Base-by-base conservation (phyloP, 1,284 basidiomycete species). In the Phellopilus nigrolimitatus region DNA sequence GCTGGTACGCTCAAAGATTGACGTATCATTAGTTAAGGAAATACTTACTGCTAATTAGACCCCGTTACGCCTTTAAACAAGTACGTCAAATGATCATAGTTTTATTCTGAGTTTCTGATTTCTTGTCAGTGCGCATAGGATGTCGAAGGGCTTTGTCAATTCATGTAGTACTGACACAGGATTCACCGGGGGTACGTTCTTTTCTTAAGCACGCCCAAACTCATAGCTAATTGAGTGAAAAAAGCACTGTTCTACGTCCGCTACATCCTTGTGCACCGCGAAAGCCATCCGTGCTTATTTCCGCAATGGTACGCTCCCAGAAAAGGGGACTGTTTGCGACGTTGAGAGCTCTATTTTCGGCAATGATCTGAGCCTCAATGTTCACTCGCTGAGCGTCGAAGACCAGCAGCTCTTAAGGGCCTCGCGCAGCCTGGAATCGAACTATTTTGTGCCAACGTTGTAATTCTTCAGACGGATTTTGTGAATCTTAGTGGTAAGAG, bases 151-250 rank as follows among this genome's bases (percentile, higher is more conserved):
- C 13, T 60, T 62, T 50, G 44, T 43, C 5, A 45, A 51, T 28
- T 56, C 60, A n/a, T 10, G 58, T 60, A 4, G 60, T 60, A 3
- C 51, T 62, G 3, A 56, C 52, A 2, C 59, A 62, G 42, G 55
- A 60, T 33, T 59, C 57, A 12, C 44, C 54, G 6, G 59, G 60
- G 2, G 60, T 60, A 39, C 27, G 56, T 44, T 4, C 34, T 7
- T 30, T 30, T 10, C 31, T 30, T 7, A 30, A 7, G 12, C 6
- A 30, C 28, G 12, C 6, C 6, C 12, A 30, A 30, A 30, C 6
- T 12, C 12, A 30, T 7, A 30, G 7, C 6, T 30, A 30, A 6
- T 10, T 9, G 17, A 8, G 34, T 24, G 3, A 12, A 21, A 12
- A 19, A 37, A 58, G 55, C 53, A 58, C 27, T 54, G 52, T 30